Percentiles rank a stretch among this genome's conserved stretches.
These are phyloP conservation scores for Crucibulum laeve DNA, from an alignment of 768 basidiomycete genomes.

Conservation along the genomic window DNA sequence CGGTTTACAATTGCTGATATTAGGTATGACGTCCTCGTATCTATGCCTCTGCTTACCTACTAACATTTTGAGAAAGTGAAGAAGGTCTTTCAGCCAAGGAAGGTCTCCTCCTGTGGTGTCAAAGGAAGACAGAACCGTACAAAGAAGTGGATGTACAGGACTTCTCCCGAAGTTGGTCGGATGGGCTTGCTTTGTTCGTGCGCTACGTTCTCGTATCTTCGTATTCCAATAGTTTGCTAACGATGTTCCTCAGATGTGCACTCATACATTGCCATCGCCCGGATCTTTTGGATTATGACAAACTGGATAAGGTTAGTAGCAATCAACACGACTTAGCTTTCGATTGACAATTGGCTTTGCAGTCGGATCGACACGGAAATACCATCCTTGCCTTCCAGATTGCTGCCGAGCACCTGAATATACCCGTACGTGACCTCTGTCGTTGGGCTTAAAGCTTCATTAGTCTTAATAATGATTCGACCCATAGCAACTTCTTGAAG, in stretches of 20 bases:
- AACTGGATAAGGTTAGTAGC: constrained; percentile 69
- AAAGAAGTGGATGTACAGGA: constrained; percentile 91
- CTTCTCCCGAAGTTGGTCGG: constrained; percentile 90
- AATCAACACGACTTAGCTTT: background rate
- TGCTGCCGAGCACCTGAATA: constrained; percentile 84
- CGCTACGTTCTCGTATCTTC: constrained; percentile 7
- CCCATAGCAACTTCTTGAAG: constrained; percentile 87
- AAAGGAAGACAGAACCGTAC: constrained; percentile 91
- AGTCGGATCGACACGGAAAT: constrained; percentile 79
- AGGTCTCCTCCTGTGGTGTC: constrained; percentile 96
- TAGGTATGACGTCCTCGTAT: constrained; percentile 53
- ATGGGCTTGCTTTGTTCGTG: constrained; percentile 90
- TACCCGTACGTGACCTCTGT: constrained; percentile 61
- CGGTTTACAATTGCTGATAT: constrained; percentile 98
- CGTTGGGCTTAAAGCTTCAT: background rate
- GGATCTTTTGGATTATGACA: constrained; percentile 87
- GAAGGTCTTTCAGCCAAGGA: constrained; percentile 99
- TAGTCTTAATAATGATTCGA: constrained; percentile 1
- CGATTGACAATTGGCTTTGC: constrained; percentile 7
- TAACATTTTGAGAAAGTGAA: constrained; percentile 51
- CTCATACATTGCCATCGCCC: constrained; percentile 97
- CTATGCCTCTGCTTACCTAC: constrained; percentile 1
- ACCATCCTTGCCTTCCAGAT: constrained; percentile 84
- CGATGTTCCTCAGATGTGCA: constrained; percentile 67
- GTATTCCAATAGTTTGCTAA: constrained; percentile 5